A percentile compares a stretch with the other conserved stretches of the same genome.
Conservation (phyloP, 129 eudicot genomes). For the Lactuca sativa region DNA sequence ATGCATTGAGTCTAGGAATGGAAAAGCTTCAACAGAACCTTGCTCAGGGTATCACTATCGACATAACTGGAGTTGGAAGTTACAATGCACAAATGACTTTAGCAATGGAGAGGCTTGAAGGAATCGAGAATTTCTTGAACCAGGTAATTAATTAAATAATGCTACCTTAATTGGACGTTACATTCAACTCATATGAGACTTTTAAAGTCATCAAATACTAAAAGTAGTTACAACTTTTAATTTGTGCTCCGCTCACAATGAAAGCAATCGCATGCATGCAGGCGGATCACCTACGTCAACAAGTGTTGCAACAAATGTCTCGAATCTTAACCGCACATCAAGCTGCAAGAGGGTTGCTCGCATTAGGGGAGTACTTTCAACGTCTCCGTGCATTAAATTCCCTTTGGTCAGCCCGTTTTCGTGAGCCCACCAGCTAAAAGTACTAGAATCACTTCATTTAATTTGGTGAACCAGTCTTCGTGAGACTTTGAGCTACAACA, state of each 20-base stretch:
- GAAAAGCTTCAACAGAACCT: conserved; percentile 84
- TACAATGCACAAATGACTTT: conserved; percentile 53
- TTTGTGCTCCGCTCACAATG: conserved; percentile 1
- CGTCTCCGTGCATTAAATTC: conserved; percentile 79
- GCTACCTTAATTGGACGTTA: not conserved
- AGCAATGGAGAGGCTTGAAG: conserved; percentile 70
- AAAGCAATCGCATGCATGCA: conserved; percentile 54
- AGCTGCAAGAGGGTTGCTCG: conserved; percentile 84
- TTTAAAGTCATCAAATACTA: not conserved
- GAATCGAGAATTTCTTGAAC: conserved; percentile 69
- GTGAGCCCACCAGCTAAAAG: conserved; percentile 33
- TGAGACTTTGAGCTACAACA: conserved; percentile 8
- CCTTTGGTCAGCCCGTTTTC: conserved; percentile 83
- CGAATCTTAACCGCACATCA: conserved; percentile 65
- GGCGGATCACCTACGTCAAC: conserved; percentile 96
- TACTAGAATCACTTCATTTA: not conserved
- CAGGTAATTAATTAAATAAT: conserved; percentile 57
- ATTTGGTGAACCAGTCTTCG: not conserved
- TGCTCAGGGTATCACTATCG: conserved; percentile 57
- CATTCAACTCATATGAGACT: too few species aligned
- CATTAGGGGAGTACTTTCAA: conserved; percentile 90
- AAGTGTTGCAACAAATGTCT: conserved; percentile 69
- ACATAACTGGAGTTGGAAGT: conserved; percentile 37
- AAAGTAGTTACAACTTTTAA: not conserved
- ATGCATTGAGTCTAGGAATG: conserved; percentile 80